Conservation (phyloP, 1,139 yeast species). For the Blastobotrys elegans region DNA sequence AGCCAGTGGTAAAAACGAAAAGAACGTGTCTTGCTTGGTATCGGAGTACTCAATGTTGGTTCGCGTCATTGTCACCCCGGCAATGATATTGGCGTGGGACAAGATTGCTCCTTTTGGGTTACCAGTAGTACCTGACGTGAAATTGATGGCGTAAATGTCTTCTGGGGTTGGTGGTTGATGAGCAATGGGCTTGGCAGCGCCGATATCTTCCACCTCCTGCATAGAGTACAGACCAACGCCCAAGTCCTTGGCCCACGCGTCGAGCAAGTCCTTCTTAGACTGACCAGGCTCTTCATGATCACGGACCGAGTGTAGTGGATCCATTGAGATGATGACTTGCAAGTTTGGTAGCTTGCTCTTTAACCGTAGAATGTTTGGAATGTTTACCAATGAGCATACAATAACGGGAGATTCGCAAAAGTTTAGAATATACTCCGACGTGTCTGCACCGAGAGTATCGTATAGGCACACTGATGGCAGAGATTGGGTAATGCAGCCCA, state of each 20-base stretch:
- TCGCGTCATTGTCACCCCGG: constrained; percentile 41
- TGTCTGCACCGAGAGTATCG: constrained; percentile 57
- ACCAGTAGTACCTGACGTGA: constrained; percentile 78
- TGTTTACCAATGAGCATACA: constrained; percentile 46
- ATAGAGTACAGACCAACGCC: constrained; percentile 44
- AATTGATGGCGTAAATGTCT: constrained; percentile 59
- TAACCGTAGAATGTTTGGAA: constrained; percentile 40
- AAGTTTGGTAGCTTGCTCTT: constrained; percentile 38
- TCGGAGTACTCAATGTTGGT: constrained; percentile 22
- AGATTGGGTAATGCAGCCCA: constrained; percentile 50
- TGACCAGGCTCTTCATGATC: constrained; percentile 53
- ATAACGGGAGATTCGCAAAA: constrained; percentile 54
- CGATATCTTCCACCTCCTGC: constrained; percentile 51
- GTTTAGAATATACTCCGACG: constrained; percentile 54
- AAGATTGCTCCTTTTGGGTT: constrained; percentile 70
- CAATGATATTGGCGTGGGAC: constrained; percentile 49
- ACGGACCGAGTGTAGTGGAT: constrained; percentile 28
- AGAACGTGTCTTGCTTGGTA: constrained; percentile 23
- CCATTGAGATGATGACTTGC: constrained; percentile 49
- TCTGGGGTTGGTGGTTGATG: constrained; percentile 50
- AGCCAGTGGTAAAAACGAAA: constrained; percentile 59
- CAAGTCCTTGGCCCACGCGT: constrained; percentile 33
- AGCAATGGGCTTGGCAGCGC: constrained; percentile 44
- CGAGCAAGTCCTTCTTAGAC: constrained; percentile 29
- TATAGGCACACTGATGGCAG: constrained; percentile 57